These are phyloP conservation scores for Yarrowia sp. DNA, from an alignment of 805 yeast species.

Conservation along the genomic window DNA sequence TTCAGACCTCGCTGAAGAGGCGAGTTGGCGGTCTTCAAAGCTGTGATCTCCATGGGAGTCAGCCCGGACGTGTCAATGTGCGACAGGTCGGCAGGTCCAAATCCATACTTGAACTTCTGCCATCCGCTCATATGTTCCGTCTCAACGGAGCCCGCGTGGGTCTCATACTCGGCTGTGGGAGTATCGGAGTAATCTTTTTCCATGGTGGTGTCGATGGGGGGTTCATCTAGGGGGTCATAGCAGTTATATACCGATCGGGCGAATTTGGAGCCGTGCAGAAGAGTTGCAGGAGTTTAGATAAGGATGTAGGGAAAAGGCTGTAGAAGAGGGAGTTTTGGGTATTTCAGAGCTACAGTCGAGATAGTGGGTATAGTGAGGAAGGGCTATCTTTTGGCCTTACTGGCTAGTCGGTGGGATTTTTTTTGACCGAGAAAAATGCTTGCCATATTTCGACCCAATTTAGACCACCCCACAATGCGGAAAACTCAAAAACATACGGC, in stretches of 20 bases:
- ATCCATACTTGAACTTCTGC: conserved; percentile 46
- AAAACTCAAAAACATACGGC: background rate
- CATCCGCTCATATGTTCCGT: conserved; percentile 26
- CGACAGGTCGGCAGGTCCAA: conserved; percentile 47
- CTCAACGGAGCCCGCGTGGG: background rate
- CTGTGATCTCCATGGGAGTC: conserved; percentile 40
- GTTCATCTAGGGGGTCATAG: background rate
- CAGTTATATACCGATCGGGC: background rate
- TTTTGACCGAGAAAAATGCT: background rate
- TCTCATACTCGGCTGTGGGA: background rate
- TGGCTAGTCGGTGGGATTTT: background rate
- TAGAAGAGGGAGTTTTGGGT: too few relatives aligned
- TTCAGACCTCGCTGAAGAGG: conserved; percentile 50
- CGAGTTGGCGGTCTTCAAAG: conserved; percentile 48
- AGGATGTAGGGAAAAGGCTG: too few relatives aligned
- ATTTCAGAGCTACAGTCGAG: too few relatives aligned
- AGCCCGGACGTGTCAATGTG: conserved; percentile 33
- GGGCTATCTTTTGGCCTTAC: too few relatives aligned
- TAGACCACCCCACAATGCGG: conserved; percentile 9
- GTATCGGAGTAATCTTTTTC: background rate
- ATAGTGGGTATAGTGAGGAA: too few relatives aligned
- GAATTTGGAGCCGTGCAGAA: conserved; percentile 3
- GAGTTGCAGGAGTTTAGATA: too few relatives aligned
- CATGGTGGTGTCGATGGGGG: background rate
- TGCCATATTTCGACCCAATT: background rate